A percentile compares a stretch with the other conserved stretches of the same genome.
Conservation (phyloP, 225 moss, liverwort and hornwort species). For the Sphagnum contortum region DNA sequence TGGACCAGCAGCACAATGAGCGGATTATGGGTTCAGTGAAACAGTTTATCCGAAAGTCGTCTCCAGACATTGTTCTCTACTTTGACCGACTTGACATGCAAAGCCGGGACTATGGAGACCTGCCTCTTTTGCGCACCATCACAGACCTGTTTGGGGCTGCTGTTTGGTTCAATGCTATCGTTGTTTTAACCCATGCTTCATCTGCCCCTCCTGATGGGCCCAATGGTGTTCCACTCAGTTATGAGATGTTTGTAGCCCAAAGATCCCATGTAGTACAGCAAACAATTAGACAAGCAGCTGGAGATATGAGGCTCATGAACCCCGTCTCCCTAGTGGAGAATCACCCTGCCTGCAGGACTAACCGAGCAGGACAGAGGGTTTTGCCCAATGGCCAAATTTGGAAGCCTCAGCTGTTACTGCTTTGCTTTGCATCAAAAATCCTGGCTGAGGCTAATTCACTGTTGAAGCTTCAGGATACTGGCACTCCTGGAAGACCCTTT, state of each 20-base stretch:
- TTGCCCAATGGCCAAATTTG: slow-evolving; percentile 63
- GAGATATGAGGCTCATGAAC: slow-evolving; percentile 61
- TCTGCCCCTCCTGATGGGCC: slow-evolving; percentile 67
- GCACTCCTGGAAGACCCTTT: slow-evolving; percentile 35
- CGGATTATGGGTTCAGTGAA: slow-evolving; percentile 45
- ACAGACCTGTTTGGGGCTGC: slow-evolving; percentile 58
- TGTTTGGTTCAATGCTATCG: slow-evolving; percentile 65
- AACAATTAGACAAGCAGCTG: slow-evolving; percentile 56
- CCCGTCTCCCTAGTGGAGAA: slow-evolving; percentile 67
- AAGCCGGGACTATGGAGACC: slow-evolving; percentile 48
- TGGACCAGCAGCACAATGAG: slow-evolving; percentile 47
- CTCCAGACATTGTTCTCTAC: slow-evolving; percentile 56
- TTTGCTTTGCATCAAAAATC: slow-evolving; percentile 62
- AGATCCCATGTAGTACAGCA: slow-evolving; percentile 60
- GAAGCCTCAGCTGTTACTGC: slow-evolving; percentile 52
- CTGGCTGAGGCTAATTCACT: slow-evolving; percentile 57
- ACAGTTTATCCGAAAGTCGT: slow-evolving; percentile 38
- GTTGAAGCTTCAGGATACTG: slow-evolving; percentile 46
- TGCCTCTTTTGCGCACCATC: slow-evolving; percentile 47
- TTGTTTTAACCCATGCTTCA: slow-evolving; percentile 54
- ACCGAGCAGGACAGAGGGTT: slow-evolving; percentile 39
- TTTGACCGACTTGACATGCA: slow-evolving; percentile 67
- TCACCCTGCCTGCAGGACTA: slow-evolving; percentile 45
- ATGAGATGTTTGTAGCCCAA: slow-evolving; percentile 56
- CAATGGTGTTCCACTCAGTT: slow-evolving; percentile 51